Conservation (phyloP, 208 protist species). For the Crithidia expoeki region DNA sequence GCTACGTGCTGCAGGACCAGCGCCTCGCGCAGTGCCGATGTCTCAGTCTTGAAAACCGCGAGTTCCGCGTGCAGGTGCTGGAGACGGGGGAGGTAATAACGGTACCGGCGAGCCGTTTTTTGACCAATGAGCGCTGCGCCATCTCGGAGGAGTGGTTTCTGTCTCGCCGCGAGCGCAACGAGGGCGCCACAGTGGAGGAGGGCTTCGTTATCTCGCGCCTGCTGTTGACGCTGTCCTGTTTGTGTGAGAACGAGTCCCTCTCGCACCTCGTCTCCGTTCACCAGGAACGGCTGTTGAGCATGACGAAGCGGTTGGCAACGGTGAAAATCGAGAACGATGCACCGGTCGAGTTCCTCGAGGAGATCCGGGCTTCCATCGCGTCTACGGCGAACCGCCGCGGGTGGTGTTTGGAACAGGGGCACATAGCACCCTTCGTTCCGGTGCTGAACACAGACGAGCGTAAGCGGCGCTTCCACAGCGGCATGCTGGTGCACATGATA, state of each 20-base stretch:
- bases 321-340: conserved; percentile 80
- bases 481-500: conserved; percentile 54
- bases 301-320: conserved; percentile 71
- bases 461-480: conserved; percentile 49
- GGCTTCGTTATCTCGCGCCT: conserved; percentile 88
- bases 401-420: conserved; percentile 31
- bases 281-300: conserved; percentile 49
- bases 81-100: conserved; percentile 35
- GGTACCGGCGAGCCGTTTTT: conserved; percentile 52
- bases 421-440: conserved; percentile 70
- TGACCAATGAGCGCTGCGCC: conserved; percentile 47
- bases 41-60: conserved; percentile 38
- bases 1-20: conserved; percentile 75
- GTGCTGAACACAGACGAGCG: conserved; percentile 53
- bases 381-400: conserved; percentile 48
- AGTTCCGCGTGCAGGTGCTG: conserved; percentile 45
- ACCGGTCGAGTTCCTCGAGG: conserved; percentile 69
- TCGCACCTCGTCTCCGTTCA: conserved; percentile 64
- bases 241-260: conserved; percentile 82
- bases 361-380: conserved; percentile 71
- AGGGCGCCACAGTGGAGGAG: conserved; percentile 61
- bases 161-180: conserved; percentile 36
- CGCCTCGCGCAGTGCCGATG: conserved; percentile 66
- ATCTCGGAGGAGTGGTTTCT: conserved; percentile 69
- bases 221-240: conserved; percentile 79